Evolutionary conservation across 352 stramenopile species (phyloP).

Genomic region (Pythium vanterpoolii): DNA sequence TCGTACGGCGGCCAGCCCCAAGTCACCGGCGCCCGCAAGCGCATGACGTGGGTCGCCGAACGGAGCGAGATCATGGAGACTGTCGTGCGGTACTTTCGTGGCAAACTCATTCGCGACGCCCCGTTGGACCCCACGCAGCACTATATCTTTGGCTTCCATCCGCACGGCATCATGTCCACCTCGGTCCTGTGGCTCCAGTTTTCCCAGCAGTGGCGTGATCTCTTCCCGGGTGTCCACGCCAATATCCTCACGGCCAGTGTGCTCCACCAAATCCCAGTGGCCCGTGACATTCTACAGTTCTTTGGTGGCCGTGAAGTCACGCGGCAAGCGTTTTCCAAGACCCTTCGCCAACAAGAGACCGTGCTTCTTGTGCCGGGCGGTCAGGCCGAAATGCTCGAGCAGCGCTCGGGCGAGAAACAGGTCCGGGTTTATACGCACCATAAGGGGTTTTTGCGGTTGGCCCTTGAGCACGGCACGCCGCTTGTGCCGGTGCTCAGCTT

Average conservation of each 20-base stretch:
- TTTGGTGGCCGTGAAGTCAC: conserved; percentile 77
- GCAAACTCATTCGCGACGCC: conserved; percentile 52
- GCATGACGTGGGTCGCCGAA: conserved; percentile 36
- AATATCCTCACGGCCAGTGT: conserved; percentile 74
- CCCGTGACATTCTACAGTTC: conserved; percentile 72
- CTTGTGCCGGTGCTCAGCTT: conserved; percentile 80
- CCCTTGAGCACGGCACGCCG: conserved; percentile 68
- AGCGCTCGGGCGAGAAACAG: conserved; percentile 52
- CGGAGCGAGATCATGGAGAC: conserved; percentile 52
- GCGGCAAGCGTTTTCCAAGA: conserved; percentile 45
- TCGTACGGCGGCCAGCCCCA: conserved; percentile 67
- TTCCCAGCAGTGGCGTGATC: conserved; percentile 51
- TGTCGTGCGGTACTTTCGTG: conserved; percentile 62
- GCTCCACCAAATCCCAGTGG: conserved; percentile 75
- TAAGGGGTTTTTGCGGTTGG: conserved; percentile 77
- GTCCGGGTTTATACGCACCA: conserved; percentile 74
- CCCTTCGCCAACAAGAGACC: conserved; percentile 53
- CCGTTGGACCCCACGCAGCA: conserved; percentile 51
- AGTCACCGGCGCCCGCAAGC: conserved; percentile 53
- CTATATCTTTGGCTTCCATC: conserved; percentile 79
- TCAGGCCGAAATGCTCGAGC: conserved; percentile 80
- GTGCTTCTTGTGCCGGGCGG: conserved; percentile 77
- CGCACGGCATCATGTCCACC: conserved; percentile 75
- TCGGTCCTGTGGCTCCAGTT: conserved; percentile 82
- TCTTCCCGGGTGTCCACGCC: conserved; percentile 68